phyloP scores from a whole-genome alignment of 306 rosid genomes.

The Elaeagnus macrophylla region DNA sequence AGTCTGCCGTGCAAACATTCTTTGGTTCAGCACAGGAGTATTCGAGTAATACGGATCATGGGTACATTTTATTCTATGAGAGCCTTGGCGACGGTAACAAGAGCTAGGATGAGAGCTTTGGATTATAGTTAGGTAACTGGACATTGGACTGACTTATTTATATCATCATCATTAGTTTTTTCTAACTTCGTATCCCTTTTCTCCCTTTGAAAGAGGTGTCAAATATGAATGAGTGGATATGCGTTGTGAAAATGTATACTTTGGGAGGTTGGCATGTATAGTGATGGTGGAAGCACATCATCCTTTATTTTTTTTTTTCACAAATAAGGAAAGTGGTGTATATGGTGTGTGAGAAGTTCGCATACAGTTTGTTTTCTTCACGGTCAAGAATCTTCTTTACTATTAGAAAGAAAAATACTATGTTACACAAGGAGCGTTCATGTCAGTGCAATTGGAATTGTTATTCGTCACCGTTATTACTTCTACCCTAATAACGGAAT shows the following conservation, averaged over 20 bases:
- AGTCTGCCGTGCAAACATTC: constrained; percentile 97
- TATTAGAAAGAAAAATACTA: background rate
- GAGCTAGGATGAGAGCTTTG: constrained; percentile 39
- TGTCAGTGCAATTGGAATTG: too few relatives aligned
- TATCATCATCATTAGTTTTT: constrained; percentile 31
- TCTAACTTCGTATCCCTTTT: constrained; percentile 12
- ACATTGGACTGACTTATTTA: constrained; percentile 28
- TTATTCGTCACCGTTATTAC: too few relatives aligned
- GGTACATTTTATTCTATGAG: constrained; percentile 95
- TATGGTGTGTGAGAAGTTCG: constrained; percentile 38
- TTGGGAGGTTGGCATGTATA: constrained; percentile 74
- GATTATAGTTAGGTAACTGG: constrained; percentile 32
- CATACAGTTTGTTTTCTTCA: constrained; percentile 9
- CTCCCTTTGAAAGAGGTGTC: constrained; percentile 55
- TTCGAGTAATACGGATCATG: constrained; percentile 92
- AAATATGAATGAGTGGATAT: constrained; percentile 36
- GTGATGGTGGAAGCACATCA: constrained; percentile 48
- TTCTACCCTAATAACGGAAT: too few relatives aligned
- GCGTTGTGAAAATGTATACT: constrained; percentile 68
- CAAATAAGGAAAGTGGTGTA: constrained; percentile 51
- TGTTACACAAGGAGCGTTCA: too few relatives aligned
- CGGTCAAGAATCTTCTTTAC: too few relatives aligned
- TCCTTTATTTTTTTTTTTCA: constrained; percentile 19
- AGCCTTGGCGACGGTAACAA: constrained; percentile 55
- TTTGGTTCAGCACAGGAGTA: constrained; percentile 97